Percentiles rank a stretch among this genome's conserved stretches.
Evolutionary conservation across 768 basidiomycete species (phyloP).

Genomic region (Filobasidium wieringae): DNA sequence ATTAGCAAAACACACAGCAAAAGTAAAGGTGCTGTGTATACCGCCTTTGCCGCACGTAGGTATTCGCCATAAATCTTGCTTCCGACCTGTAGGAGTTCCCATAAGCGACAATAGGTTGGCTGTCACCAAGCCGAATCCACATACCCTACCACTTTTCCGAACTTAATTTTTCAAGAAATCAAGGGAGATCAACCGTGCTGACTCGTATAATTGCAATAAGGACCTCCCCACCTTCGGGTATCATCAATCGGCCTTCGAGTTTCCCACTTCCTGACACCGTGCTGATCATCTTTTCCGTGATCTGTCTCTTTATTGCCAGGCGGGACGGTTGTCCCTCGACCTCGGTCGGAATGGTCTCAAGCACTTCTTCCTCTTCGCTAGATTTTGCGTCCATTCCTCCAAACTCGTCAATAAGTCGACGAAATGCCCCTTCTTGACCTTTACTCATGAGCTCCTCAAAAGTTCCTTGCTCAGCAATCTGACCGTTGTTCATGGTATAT

Average conservation of each 20-base stretch:
- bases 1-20: slow-evolving; percentile 47
- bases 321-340: slow-evolving; percentile 1
- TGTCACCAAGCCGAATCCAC: neutral
- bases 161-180: slow-evolving; percentile 42
- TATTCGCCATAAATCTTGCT: slow-evolving; percentile 53
- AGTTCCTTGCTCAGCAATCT: slow-evolving; percentile 46
- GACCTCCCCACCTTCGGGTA: slow-evolving; percentile 53
- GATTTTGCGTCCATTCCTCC: slow-evolving; percentile 42
- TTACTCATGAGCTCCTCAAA: slow-evolving; percentile 47
- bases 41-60: slow-evolving; percentile 48
- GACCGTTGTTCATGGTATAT: slow-evolving; percentile 44
- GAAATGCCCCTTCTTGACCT: slow-evolving; percentile 50
- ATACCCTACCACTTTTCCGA: too few species aligned
- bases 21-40: slow-evolving; percentile 47
- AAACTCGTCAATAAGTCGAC: slow-evolving; percentile 52
- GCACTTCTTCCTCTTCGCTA: slow-evolving; percentile 37
- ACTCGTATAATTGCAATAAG: too few species aligned
- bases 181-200: too few species aligned
- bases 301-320: slow-evolving; percentile 27
- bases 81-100: neutral
- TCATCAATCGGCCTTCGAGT: slow-evolving; percentile 55
- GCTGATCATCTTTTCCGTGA: slow-evolving; percentile 30
- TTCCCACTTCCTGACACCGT: slow-evolving; percentile 50
- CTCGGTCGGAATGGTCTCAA: slow-evolving; percentile 14
- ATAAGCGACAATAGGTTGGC: neutral